Evolutionary conservation across 2,329 filamentous ascomycete species (phyloP), one percentile per base, ranked within the genome.

Genomic region (Ophiostoma pallidulum): DNA sequence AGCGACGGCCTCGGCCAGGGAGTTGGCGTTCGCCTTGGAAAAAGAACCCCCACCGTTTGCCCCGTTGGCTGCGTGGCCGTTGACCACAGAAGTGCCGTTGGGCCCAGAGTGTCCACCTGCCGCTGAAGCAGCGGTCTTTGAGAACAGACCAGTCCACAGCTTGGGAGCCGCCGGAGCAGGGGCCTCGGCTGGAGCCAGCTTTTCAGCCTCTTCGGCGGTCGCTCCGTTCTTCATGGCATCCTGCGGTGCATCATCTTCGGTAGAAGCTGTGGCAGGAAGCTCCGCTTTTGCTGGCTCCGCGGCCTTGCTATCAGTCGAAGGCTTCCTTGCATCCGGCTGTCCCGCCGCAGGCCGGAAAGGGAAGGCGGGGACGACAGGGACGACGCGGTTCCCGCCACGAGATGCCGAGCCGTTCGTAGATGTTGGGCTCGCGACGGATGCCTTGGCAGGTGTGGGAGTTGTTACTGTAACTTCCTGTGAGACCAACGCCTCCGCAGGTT

Each of bases 1-100:
- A 42, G 75, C 75, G 45, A 98, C 73, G 31, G 86, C 86, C 56
- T 96, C 86, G 4, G 80, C 82, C 44, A 94, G 70, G 16, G 85
- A 82, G 62, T 61, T 80, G 20, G 64, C 61, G 47, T 70, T 73
- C 18, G 67, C 59, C 56, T 71, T 71, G 8, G 66, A 55, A 50
- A 74, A 71, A n/a, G 54, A 57, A 14, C 62, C 58, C 14, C 62
- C 41, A 12, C 58, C 57, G 4, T 56, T 49, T 18, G 47, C 41
- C 8, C 57, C 60, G 32, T 60, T 57, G n/a, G 41, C 51, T n/a
- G 53, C 45, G 28, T 47, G 40, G 5, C 54, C 45, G 1, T 53
- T 53, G n/a, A 54, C 51, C 2, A 56, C 49, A 14, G 42, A 53
- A 5, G 55, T 29, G n/a, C 59, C 61, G 47, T 62, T 61, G 20